A percentile compares a stretch with the other conserved stretches of the same genome.
Conservation (phyloP, 169 alveolate genomes). For the Plasmodium billcollinsi region DNA sequence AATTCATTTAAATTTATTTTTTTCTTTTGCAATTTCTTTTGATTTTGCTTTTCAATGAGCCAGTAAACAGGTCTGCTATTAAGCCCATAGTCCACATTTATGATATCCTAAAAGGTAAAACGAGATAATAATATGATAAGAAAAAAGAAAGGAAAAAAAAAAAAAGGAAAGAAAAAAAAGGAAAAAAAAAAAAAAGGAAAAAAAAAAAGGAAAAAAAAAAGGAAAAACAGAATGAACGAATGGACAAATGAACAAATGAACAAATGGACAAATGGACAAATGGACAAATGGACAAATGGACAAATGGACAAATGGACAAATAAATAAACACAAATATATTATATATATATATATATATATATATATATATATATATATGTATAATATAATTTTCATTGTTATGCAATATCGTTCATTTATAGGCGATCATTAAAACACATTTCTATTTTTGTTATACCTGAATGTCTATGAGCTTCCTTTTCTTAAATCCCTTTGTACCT, state of each 20-base stretch:
- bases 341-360: neutral
- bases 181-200: neutral
- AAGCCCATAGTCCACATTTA: constrained; percentile 41
- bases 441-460: constrained; percentile 17
- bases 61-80: constrained; percentile 76
- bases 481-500: constrained; percentile 25
- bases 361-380: neutral
- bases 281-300: neutral
- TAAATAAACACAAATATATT: neutral
- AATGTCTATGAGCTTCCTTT: constrained; percentile 50
- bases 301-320: neutral
- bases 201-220: neutral
- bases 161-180: neutral
- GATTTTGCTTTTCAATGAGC: constrained; percentile 67
- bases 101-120: constrained; percentile 29
- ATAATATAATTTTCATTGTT: too few species aligned
- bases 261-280: neutral
- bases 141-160: neutral
- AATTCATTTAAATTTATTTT: constrained; percentile 20
- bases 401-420: neutral
- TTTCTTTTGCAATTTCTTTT: constrained; percentile 27
- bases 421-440: neutral
- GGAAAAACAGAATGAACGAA: neutral
- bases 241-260: neutral
- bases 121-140: neutral